phyloP scores from a whole-genome alignment of 2,329 filamentous ascomycete genomes.

The Sporothrix sp. region DNA sequence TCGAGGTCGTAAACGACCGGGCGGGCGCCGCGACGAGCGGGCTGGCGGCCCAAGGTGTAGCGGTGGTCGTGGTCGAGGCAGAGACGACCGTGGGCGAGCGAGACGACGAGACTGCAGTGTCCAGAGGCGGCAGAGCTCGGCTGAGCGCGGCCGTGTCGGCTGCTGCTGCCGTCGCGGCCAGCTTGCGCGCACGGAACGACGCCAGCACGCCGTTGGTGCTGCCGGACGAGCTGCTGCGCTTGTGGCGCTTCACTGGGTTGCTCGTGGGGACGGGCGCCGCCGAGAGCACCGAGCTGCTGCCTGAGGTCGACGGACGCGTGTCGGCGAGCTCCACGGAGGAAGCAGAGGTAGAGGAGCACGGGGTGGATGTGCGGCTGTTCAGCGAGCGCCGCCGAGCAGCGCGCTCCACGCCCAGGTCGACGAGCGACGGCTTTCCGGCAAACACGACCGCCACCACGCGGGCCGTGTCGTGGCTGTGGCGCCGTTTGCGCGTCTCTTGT shows the following conservation, averaged over 20 bases:
- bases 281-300: constrained; percentile 5
- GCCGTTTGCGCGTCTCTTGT: constrained; percentile 17
- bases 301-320: constrained; percentile 5
- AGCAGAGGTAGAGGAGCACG: neutral
- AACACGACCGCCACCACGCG: constrained; percentile 50
- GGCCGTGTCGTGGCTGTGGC: constrained; percentile 43
- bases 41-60: neutral
- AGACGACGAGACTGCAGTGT: neutral
- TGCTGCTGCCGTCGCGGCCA: constrained; percentile 32
- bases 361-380: constrained; percentile 3
- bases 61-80: neutral
- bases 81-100: neutral
- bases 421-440: constrained; percentile 48
- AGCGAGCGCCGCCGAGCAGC: constrained; percentile 21
- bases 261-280: constrained; percentile 1
- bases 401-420: constrained; percentile 33
- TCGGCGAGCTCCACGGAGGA: neutral
- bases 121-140: constrained; percentile 12
- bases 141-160: constrained; percentile 14
- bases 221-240: constrained; percentile 8
- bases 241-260: constrained; percentile 3
- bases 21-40: neutral
- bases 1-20: neutral
- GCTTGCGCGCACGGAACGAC: constrained; percentile 36
- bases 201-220: constrained; percentile 7